Base-by-base conservation (phyloP, 1,284 basidiomycete species). In the Pascua sp. region DNA sequence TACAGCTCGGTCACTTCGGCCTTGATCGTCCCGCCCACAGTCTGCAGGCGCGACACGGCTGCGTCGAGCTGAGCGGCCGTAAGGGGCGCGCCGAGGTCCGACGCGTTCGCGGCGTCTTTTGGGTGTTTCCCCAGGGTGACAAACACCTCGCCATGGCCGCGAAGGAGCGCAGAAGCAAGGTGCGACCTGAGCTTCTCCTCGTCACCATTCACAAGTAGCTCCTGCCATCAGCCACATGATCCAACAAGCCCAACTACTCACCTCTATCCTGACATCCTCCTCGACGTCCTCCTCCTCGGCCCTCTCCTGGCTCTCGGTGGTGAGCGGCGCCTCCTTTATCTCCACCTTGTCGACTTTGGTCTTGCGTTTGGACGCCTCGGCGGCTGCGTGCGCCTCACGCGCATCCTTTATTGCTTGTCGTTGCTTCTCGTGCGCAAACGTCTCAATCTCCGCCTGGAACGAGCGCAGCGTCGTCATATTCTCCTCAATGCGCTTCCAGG, bases 391-490 rank as follows among this genome's bases (percentile, higher is more conserved):
- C 0, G 67, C 70, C 49, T 72, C 69, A 37, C 65, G 64, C 7
- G 73, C 73, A 46, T 68, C 67, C 56, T 68, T 62, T 44, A 71
- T 69, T 1, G 71, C 68, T 44, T 64, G 57, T 40, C 64, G 59
- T 44, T 73, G 72, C 59, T 72, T 71, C 55, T 75, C 71, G 48
- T 75, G 69, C 0, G 73, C 66, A 46, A 77, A 72, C 17, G 59
- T 60, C 49, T 73, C 74, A 49, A 77, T 77, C 66, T 77, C 75
- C 8, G 71, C 71, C 66, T 77, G 75, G 62, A 77, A 77, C 15
- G 75, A 75, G 53, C 72, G 68, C 13, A 77, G 60, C 5, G 75
- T 72, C 2, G 75, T 73, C 74, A 76, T 76, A 15, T 11, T 59
- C n/a, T 42, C 40, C n/a, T 4, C n/a, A 42, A 32, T 32, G 24